phyloP scores from a whole-genome alignment of 768 basidiomycete genomes.

The Candolleomyces efflorescens region DNA sequence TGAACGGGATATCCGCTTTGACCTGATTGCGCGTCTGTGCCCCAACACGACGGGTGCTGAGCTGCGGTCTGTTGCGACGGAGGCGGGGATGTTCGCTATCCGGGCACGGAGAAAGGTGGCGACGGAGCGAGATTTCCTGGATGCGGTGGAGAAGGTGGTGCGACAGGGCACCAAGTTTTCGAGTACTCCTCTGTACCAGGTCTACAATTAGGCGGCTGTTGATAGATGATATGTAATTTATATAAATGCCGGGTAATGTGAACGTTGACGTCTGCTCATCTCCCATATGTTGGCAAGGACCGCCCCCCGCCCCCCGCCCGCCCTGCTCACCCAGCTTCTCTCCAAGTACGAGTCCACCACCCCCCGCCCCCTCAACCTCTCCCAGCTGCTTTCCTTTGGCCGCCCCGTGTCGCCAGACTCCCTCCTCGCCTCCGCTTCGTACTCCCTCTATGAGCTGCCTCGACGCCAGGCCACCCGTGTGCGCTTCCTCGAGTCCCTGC shows the following conservation, averaged over 20 bases:
- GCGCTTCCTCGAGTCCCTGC: constrained; percentile 67
- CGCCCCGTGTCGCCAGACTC: constrained; percentile 68
- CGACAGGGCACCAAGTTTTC: constrained; percentile 98
- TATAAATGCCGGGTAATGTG: constrained; percentile 4
- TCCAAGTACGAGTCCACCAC: constrained; percentile 59
- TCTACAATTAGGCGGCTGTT: constrained; percentile 68
- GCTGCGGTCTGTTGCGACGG: constrained; percentile 92
- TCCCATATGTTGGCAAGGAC: neutral
- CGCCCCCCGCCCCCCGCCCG: constrained; percentile 36
- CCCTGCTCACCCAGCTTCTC: constrained; percentile 55
- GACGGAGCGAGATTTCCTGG: constrained; percentile 95
- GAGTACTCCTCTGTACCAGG: constrained; percentile 90
- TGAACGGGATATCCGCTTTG: constrained; percentile 95
- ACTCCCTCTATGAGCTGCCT: constrained; percentile 74
- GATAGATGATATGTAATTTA: neutral
- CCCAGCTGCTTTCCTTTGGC: constrained; percentile 70
- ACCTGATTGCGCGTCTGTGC: constrained; percentile 93
- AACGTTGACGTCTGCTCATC: neutral
- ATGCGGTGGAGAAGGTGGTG: constrained; percentile 98
- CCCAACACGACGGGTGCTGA: constrained; percentile 99
- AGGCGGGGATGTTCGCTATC: constrained; percentile 99
- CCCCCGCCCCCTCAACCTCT: constrained; percentile 67
- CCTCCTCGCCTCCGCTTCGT: constrained; percentile 68
- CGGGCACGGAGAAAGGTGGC: constrained; percentile 95
- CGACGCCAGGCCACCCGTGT: constrained; percentile 72